Evolutionary conservation across 495 filamentous ascomycete genomes (phyloP), one percentile per base, ranked within the genome.

Genomic region (Penicillium crystallinum): DNA sequence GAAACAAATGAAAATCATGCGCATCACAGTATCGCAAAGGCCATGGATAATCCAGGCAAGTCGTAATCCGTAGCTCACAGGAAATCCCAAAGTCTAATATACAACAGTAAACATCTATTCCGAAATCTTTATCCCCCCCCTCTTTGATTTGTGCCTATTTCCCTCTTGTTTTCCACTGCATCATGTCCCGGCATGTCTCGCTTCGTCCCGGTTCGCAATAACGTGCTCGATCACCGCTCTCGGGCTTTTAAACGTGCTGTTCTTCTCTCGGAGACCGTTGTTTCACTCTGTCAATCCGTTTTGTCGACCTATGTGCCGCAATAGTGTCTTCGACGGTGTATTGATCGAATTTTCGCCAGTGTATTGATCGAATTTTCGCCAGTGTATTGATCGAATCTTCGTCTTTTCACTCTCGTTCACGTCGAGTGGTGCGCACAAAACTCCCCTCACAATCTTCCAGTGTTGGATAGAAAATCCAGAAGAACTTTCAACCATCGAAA

Each of bases 31-130:
- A 62, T 65, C 47, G 47, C 55, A 54, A 56, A 47, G 34, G 43
- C 40, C 62, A 36, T 53, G 38, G 29, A 49, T 39, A 39, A 39
- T 47, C 45, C 57, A 54, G 53, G 53, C 47, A 57, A 46, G 45
- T 68, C 67, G 56, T 69, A 59, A 66, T 65, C 62, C 64, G 59
- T 66, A 59, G 55, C 60, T 62, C 44, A 49, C 57, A 61, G 48
- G 62, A 61, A 62, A 49, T 52, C 34, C 45, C 57, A 45, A 51
- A 37, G 47, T 60, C 57, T 63, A 65, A 58, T 66, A 56, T 66
- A 69, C 65, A 68, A 44, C 35, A 56, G 55, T 62, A 50, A 30
- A 58, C 25, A 50, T 50, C 59, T 66, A 71, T 38, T 69, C 66
- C 50, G 58, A 56, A 46, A 63, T 45, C 36, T 8, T 29, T 8